These are phyloP conservation scores for Cyclotella choctawhatcheeana DNA, from an alignment of 108 stramenopile species.

Conservation along the genomic window DNA sequence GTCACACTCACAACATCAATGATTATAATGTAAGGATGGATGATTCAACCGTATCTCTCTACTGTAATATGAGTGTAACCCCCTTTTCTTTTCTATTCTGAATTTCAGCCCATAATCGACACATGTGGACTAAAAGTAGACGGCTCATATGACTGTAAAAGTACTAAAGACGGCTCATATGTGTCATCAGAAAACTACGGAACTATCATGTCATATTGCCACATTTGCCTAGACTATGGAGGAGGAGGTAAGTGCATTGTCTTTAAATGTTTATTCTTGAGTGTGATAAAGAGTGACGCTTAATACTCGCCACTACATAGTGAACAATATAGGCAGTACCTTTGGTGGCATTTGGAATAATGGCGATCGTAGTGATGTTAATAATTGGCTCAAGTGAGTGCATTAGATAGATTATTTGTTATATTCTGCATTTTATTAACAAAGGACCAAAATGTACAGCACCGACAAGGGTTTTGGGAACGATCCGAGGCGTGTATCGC, in stretches of 20 bases:
- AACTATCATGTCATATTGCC: conserved; percentile 13
- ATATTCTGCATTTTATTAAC: neutral
- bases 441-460: neutral
- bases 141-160: too few species aligned
- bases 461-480: neutral
- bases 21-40: neutral
- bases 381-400: conserved; percentile 13
- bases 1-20: conserved; percentile 5
- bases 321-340: neutral
- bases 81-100: neutral
- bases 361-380: neutral
- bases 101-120: neutral
- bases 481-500: conserved; percentile 8
- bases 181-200: neutral
- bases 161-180: neutral
- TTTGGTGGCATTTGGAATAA: neutral
- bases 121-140: neutral
- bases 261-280: too few species aligned
- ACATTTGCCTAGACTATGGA: neutral
- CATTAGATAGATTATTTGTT: too few species aligned
- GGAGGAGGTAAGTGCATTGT: too few species aligned
- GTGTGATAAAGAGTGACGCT: too few species aligned
- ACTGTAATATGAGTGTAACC: neutral
- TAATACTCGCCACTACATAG: too few species aligned
- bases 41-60: neutral